Evolutionary conservation across 176 grass and related monocot species (phyloP), one percentile per base, ranked within the genome.

Genomic region (Juncus inflexus): DNA sequence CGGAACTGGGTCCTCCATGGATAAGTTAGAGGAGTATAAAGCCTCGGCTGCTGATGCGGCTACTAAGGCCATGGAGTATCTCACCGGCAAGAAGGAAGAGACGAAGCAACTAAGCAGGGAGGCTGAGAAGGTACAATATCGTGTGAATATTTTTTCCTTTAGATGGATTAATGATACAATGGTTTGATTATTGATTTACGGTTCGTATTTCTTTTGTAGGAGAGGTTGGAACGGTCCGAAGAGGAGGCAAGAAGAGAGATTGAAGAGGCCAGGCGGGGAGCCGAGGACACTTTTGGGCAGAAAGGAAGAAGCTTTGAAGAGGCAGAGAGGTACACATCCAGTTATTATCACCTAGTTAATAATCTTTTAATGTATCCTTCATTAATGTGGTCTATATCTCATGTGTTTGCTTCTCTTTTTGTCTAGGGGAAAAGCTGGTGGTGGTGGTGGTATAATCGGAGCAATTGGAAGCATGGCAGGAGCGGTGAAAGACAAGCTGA

Each of bases 401-500:
- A 47, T 6, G 43, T 47, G 1, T 5, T 8, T 19, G 65, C 6
- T 51, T 12, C 6, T 11, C 16, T 6, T 13, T 63, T 43, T 8
- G 12, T 50, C 14, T 52, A 71, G 67, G 53, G 67, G 40, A 35
- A 85, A 75, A 65, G 74, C 35, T 28, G 69, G 63, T 3, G 55
- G 43, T 39, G 76, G 66, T 2, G 59, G 42, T 0, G 73, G 63
- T 0, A 63, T 94, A 65, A 15, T 85, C 13, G 74, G 81, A n/a
- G 66, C 81, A 53, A 77, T 83, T 12, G 85, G 89, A 37, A 82
- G 83, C 54, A 72, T 94, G 78, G 87, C 89, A 53, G 85, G 76
- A 7, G 81, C 76, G 39, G 73, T 94, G 16, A 94, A 94, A 72
- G 85, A 88, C 55, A 94, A 85, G 76, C 71, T 88, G 45, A 78